Percentiles rank a stretch among this genome's conserved stretches.
These are phyloP conservation scores for Citrullus amarus DNA, from an alignment of 306 rosid species.

Conservation along the genomic window DNA sequence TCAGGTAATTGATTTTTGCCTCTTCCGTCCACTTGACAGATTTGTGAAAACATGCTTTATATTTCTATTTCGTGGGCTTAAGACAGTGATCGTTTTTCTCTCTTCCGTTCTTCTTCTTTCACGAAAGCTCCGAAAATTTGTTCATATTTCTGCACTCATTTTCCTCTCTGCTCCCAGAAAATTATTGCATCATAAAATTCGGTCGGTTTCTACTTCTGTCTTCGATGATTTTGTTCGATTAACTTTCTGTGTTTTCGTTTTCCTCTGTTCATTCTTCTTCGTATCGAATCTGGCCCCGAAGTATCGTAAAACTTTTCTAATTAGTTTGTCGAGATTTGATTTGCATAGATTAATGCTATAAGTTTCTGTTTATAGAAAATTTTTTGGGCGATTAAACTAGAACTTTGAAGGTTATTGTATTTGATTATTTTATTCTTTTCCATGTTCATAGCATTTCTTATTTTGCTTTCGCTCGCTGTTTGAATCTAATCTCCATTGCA, in stretches of 20 bases:
- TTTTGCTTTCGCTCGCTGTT: background rate
- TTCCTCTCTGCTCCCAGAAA: background rate
- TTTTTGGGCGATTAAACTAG: background rate
- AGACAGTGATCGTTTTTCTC: background rate
- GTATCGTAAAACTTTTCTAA: background rate
- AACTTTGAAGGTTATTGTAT: background rate
- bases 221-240: background rate
- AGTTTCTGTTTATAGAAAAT: background rate
- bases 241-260: slow-evolving; percentile 2
- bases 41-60: background rate
- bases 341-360: background rate
- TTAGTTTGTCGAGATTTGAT: background rate
- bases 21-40: background rate
- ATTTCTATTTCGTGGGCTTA: background rate
- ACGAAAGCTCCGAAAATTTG: background rate
- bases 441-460: background rate
- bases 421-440: background rate
- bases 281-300: background rate
- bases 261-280: background rate
- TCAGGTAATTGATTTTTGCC: background rate
- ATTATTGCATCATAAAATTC: background rate
- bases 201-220: background rate
- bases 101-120: background rate
- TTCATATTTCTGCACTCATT: background rate
- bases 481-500: background rate